phyloP scores from a whole-genome alignment of 805 yeast genomes.

The Candida ponderosae region DNA sequence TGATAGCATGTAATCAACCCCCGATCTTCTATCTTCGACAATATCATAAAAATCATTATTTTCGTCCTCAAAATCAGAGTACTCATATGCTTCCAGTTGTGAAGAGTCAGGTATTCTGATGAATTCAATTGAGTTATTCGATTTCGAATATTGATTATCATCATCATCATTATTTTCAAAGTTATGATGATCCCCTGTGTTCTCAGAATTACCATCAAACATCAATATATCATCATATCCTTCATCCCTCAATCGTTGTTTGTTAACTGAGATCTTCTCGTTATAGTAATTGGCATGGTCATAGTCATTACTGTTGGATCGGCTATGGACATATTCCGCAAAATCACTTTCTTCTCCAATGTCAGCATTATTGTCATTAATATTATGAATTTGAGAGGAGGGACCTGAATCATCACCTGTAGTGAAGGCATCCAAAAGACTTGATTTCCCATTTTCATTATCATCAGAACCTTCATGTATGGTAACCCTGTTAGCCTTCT shows the following conservation, averaged over 20 bases:
- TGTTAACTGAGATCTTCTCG: background rate
- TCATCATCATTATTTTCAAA: background rate
- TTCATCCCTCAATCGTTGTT: background rate
- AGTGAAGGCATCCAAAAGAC: conserved; percentile 3
- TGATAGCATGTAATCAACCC: conserved; percentile 8
- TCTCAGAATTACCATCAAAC: background rate
- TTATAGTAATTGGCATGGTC: conserved; percentile 1
- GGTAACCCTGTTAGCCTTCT: background rate
- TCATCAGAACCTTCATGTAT: background rate
- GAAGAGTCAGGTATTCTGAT: no score
- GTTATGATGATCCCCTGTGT: background rate
- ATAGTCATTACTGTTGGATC: no score
- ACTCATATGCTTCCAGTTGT: no score
- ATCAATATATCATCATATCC: conserved; percentile 2
- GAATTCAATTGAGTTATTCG: no score
- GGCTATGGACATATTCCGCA: no score
- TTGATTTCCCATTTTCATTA: background rate
- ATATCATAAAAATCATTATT: conserved; percentile 1
- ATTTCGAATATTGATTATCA: no score
- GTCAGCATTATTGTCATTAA: background rate
- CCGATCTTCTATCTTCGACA: conserved; percentile 5
- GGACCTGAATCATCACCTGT: conserved; percentile 5
- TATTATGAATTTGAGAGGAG: background rate
- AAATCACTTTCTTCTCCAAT: background rate
- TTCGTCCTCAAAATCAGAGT: no score